Evolutionary conservation across 192 early-diverging fungal species (phyloP).

Genomic region (Fimicolochytrium jonesii): DNA sequence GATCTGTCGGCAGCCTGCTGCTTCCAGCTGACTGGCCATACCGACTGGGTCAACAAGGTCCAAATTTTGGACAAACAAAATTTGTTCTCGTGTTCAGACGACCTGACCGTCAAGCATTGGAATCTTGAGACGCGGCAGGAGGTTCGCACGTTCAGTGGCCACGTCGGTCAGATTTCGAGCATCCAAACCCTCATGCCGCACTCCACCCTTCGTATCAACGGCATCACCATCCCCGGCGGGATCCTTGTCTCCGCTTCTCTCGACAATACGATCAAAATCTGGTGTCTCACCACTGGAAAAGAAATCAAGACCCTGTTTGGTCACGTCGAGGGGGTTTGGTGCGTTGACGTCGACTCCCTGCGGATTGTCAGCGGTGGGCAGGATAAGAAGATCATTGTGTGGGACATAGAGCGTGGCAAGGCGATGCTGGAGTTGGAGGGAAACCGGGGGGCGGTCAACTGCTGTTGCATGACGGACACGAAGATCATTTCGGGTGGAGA

Average conservation of each 20-base stretch:
- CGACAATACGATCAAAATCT: slow-evolving; percentile 88
- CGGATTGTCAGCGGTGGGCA: slow-evolving; percentile 78
- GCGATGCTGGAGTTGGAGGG: slow-evolving; percentile 72
- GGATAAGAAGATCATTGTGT: slow-evolving; percentile 88
- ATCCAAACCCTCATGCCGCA: slow-evolving; percentile 31
- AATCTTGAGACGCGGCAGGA: slow-evolving; percentile 70
- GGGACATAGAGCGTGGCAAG: slow-evolving; percentile 79
- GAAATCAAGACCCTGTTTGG: slow-evolving; percentile 73
- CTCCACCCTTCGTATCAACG: slow-evolving; percentile 22
- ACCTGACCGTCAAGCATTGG: slow-evolving; percentile 61
- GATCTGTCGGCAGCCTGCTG: slow-evolving; percentile 67
- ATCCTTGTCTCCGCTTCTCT: slow-evolving; percentile 84
- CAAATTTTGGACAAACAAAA: slow-evolving; percentile 54
- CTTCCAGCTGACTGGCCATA: slow-evolving; percentile 74
- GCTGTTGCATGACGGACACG: slow-evolving; percentile 81
- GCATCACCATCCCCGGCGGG: slow-evolving; percentile 6
- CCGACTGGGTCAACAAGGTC: slow-evolving; percentile 90
- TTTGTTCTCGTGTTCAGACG: slow-evolving; percentile 85
- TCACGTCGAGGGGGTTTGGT: slow-evolving; percentile 84
- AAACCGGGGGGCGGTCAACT: slow-evolving; percentile 70
- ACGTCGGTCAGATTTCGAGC: slow-evolving; percentile 42
- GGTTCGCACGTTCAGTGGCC: slow-evolving; percentile 51
- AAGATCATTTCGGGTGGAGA: slow-evolving; percentile 81
- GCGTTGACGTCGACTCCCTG: slow-evolving; percentile 65
- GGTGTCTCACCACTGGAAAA: slow-evolving; percentile 83